Conservation (phyloP, 2,329 filamentous ascomycete species). For the Apiospora malaysiana region DNA sequence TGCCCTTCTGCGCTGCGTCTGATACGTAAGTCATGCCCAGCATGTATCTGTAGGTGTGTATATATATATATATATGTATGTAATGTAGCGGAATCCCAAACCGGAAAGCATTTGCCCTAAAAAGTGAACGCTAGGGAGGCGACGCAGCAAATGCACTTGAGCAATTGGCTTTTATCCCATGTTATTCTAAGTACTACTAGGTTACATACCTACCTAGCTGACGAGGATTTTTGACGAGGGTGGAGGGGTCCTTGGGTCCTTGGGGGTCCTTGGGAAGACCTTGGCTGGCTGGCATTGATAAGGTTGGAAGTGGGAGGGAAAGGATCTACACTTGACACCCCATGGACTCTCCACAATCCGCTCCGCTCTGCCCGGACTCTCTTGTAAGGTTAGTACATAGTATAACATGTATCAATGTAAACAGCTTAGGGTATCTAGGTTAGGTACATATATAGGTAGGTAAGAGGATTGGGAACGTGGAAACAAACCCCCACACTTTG, state of each 20-base stretch:
- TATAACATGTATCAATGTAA: too few species aligned
- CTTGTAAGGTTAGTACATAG: background rate
- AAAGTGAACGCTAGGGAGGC: background rate
- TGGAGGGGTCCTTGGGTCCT: background rate
- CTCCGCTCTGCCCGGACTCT: slow-evolving; percentile 14
- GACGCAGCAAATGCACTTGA: slow-evolving; percentile 29
- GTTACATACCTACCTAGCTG: background rate
- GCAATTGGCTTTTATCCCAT: slow-evolving; percentile 25
- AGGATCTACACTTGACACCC: background rate
- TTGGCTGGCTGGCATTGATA: background rate
- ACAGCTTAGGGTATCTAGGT: too few species aligned
- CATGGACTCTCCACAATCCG: slow-evolving; percentile 7
- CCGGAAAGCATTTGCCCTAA: background rate
- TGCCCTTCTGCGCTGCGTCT: background rate
- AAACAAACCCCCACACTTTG: slow-evolving; percentile 17
- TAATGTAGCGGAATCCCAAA: background rate
- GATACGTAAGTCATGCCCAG: background rate
- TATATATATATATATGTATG: too few species aligned
- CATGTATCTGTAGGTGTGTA: too few species aligned
- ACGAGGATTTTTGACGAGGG: slow-evolving; percentile 7
- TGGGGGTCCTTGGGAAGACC: too few species aligned
- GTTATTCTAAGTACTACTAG: too few species aligned
- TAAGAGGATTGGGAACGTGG: background rate
- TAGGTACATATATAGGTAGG: too few species aligned
- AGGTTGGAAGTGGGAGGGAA: background rate